phyloP scores from a whole-genome alignment of 345 rosid species.

The Eucalyptus regnans region DNA sequence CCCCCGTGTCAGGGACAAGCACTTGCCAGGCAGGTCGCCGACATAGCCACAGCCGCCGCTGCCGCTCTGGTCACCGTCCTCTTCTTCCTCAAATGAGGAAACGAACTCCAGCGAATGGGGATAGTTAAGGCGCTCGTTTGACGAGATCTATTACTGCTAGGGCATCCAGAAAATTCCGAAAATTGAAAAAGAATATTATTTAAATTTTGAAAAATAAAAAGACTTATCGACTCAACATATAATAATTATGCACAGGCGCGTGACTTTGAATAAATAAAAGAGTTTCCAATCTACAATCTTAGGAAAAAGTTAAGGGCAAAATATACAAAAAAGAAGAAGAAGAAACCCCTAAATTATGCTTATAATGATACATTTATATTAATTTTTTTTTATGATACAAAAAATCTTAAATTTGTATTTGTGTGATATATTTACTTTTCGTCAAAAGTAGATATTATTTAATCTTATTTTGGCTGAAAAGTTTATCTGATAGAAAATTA shows the following conservation, averaged over 20 bases:
- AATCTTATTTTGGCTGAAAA: no score
- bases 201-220: neutral
- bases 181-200: neutral
- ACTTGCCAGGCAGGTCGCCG: neutral
- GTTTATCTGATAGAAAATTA: accelerated
- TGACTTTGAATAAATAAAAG: neutral
- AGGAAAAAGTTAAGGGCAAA: neutral
- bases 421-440: accelerated
- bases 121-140: neutral
- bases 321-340: no score
- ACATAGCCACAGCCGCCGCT: neutral
- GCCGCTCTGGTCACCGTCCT: neutral
- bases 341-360: neutral
- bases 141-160: neutral
- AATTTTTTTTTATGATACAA: no score
- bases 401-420: no score
- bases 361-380: no score
- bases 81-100: neutral
- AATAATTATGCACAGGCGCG: neutral
- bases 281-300: neutral
- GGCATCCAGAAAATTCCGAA: neutral
- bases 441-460: no score
- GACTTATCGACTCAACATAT: neutral
- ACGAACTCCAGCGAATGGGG: neutral
- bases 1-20: no score